Percentiles rank a stretch among this genome's conserved stretches.
phyloP scores from a whole-genome alignment of 306 rosid genomes.

The Lathyrus aphaca region DNA sequence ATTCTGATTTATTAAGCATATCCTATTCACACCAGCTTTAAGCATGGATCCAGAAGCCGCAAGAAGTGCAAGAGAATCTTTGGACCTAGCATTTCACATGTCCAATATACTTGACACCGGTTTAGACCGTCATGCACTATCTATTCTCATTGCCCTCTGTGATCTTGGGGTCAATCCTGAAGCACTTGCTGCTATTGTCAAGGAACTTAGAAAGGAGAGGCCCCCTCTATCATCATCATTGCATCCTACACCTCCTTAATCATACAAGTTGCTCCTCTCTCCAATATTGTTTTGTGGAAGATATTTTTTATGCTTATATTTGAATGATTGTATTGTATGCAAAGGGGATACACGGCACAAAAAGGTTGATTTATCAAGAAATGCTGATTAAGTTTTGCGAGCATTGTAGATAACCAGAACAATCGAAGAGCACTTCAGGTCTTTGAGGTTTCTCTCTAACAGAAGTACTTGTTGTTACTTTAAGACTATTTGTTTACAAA shows the following conservation, averaged over 20 bases:
- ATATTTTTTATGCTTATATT: not conserved
- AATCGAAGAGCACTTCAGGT: constrained; percentile 1
- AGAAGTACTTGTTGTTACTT: not conserved
- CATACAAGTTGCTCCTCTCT: not conserved
- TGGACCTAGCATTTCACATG: constrained; percentile 77
- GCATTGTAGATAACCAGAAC: not conserved
- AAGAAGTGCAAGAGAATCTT: constrained; percentile 67
- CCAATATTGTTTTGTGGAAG: not conserved
- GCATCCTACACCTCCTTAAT: constrained; percentile 21
- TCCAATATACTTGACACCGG: constrained; percentile 67
- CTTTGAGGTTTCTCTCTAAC: not conserved
- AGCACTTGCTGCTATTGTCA: constrained; percentile 75
- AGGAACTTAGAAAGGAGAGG: constrained; percentile 57
- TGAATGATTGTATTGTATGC: not conserved
- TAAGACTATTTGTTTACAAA: not conserved
- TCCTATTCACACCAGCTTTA: constrained; percentile 1
- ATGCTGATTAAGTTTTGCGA: not conserved
- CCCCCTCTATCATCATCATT: constrained; percentile 36
- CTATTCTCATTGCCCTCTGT: constrained; percentile 78
- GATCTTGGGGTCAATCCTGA: constrained; percentile 83
- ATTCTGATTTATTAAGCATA: constrained; percentile 1
- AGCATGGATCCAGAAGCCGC: constrained; percentile 72
- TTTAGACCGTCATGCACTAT: constrained; percentile 78
- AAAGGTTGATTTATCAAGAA: not conserved
- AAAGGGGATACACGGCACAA: not conserved